phyloP scores from a whole-genome alignment of 306 rosid genomes.

The Trifolium fragiferum region DNA sequence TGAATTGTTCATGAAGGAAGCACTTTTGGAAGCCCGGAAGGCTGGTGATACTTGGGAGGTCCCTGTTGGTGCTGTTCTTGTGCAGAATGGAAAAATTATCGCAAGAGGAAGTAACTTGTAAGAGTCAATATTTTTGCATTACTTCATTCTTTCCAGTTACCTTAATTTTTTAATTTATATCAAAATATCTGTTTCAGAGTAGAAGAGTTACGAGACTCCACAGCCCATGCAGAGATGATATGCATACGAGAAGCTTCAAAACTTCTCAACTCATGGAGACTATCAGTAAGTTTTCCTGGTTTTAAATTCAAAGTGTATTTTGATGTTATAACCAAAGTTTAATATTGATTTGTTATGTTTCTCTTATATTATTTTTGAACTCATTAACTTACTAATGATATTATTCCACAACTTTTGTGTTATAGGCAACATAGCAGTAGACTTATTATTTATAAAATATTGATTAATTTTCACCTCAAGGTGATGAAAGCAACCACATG shows the following conservation, averaged over 20 bases:
- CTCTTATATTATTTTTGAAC: slow-evolving; percentile 16
- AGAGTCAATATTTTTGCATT: slow-evolving; percentile 46
- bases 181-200: slow-evolving; percentile 65
- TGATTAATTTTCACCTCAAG: slow-evolving; percentile 3
- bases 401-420: slow-evolving; percentile 16
- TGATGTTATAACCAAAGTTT: slow-evolving; percentile 26
- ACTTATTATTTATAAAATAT: not conserved
- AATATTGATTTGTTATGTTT: slow-evolving; percentile 29
- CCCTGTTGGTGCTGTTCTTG: slow-evolving; percentile 96
- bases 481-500: slow-evolving; percentile 14
- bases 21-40: slow-evolving; percentile 89
- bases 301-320: not conserved
- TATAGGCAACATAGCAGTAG: slow-evolving; percentile 1
- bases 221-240: slow-evolving; percentile 97
- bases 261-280: slow-evolving; percentile 82
- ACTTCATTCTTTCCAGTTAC: slow-evolving; percentile 25
- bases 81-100: slow-evolving; percentile 84
- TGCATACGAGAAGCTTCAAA: slow-evolving; percentile 96
- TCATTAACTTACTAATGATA: not conserved
- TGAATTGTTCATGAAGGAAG: slow-evolving; percentile 94
- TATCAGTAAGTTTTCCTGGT: slow-evolving; percentile 69
- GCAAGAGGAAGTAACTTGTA: slow-evolving; percentile 94
- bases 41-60: slow-evolving; percentile 99
- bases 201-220: slow-evolving; percentile 91
- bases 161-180: slow-evolving; percentile 33